Evolutionary conservation across 2,329 filamentous ascomycete genomes (phyloP).

Genomic region (Aspergillus caelatus): DNA sequence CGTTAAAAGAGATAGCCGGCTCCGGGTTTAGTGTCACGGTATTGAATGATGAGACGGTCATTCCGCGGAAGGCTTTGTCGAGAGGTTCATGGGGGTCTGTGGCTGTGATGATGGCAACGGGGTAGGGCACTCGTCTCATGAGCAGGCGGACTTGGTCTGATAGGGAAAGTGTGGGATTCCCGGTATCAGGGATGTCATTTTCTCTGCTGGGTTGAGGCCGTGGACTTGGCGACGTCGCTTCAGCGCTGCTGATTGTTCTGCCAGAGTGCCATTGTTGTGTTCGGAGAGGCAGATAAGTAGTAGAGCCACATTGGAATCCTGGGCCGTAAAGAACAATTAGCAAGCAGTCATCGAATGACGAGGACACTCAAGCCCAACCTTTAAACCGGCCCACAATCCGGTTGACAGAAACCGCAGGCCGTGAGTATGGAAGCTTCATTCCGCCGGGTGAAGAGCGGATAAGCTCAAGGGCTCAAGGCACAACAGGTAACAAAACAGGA

Average conservation of each 20-base stretch:
- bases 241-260: slow-evolving; percentile 24
- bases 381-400: slow-evolving; percentile 13
- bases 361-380: slow-evolving; percentile 6
- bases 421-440: slow-evolving; percentile 35
- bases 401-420: slow-evolving; percentile 22
- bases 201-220: slow-evolving; percentile 3
- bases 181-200: neutral
- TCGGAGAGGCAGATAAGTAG: neutral
- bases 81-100: slow-evolving; percentile 37
- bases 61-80: slow-evolving; percentile 46
- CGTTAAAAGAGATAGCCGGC: slow-evolving; percentile 65
- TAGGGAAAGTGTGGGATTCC: slow-evolving; percentile 15
- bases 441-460: slow-evolving; percentile 20
- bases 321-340: neutral
- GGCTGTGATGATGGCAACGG: slow-evolving; percentile 60
- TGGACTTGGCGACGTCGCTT: slow-evolving; percentile 8
- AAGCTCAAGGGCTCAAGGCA: slow-evolving; percentile 18
- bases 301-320: neutral
- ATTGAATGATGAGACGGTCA: slow-evolving; percentile 65
- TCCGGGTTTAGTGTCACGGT: slow-evolving; percentile 59
- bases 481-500: slow-evolving; percentile 10
- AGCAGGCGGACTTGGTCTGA: slow-evolving; percentile 46
- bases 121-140: slow-evolving; percentile 60
- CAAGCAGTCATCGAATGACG: neutral
- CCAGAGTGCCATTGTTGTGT: slow-evolving; percentile 15